Conservation (phyloP, 306 rosid species). For the Prunus mume region DNA sequence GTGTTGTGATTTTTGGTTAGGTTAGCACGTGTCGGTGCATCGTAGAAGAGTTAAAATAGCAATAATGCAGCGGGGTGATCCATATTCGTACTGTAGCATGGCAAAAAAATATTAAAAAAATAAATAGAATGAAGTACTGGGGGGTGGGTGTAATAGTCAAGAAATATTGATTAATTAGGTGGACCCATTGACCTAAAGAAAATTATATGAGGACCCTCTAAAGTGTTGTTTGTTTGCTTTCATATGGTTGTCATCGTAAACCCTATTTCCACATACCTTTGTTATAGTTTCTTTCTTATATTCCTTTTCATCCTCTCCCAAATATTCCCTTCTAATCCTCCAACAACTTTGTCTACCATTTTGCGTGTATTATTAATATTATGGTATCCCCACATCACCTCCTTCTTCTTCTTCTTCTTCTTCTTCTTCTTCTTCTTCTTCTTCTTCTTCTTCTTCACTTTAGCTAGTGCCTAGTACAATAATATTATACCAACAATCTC, state of each 20-base stretch:
- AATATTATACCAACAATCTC: slow-evolving; percentile 9
- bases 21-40: background rate
- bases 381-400: slow-evolving; percentile 34
- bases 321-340: slow-evolving; percentile 63
- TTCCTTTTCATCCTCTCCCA: slow-evolving; percentile 59
- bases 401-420: too few species aligned
- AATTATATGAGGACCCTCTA: background rate
- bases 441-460: background rate
- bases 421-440: too few species aligned
- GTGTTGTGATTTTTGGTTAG: background rate
- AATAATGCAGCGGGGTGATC: background rate
- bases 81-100: background rate
- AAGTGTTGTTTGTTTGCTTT: slow-evolving; percentile 52
- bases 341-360: slow-evolving; percentile 41
- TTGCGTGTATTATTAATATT: slow-evolving; percentile 14
- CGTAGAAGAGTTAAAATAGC: background rate
- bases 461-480: background rate
- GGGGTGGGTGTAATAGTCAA: slow-evolving; percentile 53
- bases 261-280: slow-evolving; percentile 36
- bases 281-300: slow-evolving; percentile 38
- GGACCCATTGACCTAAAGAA: slow-evolving; percentile 71
- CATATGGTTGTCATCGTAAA: slow-evolving; percentile 46
- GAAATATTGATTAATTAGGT: slow-evolving; percentile 42
- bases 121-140: too few species aligned
- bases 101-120: background rate